Evolutionary conservation across 2,329 filamentous ascomycete genomes (phyloP), one percentile per base, ranked within the genome.

Genomic region (Ascomycota sp.): DNA sequence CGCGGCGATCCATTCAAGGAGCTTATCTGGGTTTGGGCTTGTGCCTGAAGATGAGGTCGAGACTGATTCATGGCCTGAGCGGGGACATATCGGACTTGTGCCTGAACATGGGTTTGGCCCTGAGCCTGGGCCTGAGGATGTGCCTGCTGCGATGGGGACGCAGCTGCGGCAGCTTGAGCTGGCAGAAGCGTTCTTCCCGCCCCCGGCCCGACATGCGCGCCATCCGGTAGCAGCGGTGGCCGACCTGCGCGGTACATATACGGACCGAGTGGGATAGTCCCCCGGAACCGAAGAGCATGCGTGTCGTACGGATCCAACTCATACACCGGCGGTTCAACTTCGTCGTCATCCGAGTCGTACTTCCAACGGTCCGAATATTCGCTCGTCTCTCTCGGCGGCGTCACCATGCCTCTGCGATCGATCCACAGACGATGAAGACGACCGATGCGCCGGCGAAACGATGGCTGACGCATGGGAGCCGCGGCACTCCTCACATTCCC

Each of bases 361-460:
- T 83, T 91, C 68, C 78, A 92, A 39, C 74, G 68, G 48, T 86
- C 79, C 24, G 55, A 58, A 36, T 64, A 55, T 33, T 61, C 50
- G 21, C 54, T 51, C 31, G 51, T 46, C 29, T 64, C 54, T 47
- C 55, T 59, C 48, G 53, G 58, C 38, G 59, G 57, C 34, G 59
- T 65, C 30, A 52, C 39, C 48, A 82, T 59, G 36, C 76, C 73
- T 43, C 79, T 73, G 44, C 83, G 75, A 55, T 95, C 89, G 43
- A 95, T 81, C 68, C 83, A 82, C 43, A 92, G 54, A 29, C 86
- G 73, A 40, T 83, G 82, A 40, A 84, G 66, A 43, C 86, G 76
- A 35, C 86, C 86, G 36, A 83, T 72, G 38, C 89, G 76, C 41
- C 83, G 72, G 42, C 86, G 73, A 61, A 79, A 93, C 11, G 76